A percentile compares a stretch with the other conserved stretches of the same genome.
These are phyloP conservation scores for Psilocybe mexicana DNA, from an alignment of 1,284 basidiomycete genomes.

Conservation along the genomic window DNA sequence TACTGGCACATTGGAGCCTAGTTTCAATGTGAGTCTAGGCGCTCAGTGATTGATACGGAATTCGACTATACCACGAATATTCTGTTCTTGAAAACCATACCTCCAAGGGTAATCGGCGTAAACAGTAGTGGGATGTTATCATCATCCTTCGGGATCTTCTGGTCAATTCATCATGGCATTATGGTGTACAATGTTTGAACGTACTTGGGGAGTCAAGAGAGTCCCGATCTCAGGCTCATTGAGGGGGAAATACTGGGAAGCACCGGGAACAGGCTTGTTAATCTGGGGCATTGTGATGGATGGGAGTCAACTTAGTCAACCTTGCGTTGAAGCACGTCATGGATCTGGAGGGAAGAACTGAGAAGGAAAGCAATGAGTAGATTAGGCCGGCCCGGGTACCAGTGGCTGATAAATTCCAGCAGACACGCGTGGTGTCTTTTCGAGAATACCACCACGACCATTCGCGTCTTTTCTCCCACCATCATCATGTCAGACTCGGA, in stretches of 20 bases:
- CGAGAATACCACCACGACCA: too few relatives aligned
- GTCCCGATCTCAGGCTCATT: slow-evolving; percentile 66
- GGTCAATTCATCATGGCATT: neutral
- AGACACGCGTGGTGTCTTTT: neutral
- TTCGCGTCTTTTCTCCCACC: neutral
- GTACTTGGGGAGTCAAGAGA: slow-evolving; percentile 33
- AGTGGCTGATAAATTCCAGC: neutral
- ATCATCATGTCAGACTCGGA: slow-evolving; percentile 3
- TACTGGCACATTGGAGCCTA: slow-evolving; percentile 83
- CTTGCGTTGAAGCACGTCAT: neutral
- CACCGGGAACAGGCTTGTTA: slow-evolving; percentile 50
- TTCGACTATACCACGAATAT: slow-evolving; percentile 51
- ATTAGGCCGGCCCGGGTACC: neutral
- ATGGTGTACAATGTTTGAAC: too few relatives aligned
- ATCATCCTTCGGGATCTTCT: slow-evolving; percentile 30
- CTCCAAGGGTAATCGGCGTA: slow-evolving; percentile 63
- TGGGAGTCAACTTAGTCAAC: slow-evolving; percentile 2
- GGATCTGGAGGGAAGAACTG: neutral
- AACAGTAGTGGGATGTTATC: slow-evolving; percentile 62
- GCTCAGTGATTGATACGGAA: neutral
- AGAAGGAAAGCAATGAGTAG: neutral
- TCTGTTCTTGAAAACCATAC: slow-evolving; percentile 71
- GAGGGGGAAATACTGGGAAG: slow-evolving; percentile 57
- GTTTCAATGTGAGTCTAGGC: neutral
- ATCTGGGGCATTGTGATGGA: slow-evolving; percentile 29